phyloP scores from a whole-genome alignment of 192 early-diverging fungal genomes.

The Podila epigama region DNA sequence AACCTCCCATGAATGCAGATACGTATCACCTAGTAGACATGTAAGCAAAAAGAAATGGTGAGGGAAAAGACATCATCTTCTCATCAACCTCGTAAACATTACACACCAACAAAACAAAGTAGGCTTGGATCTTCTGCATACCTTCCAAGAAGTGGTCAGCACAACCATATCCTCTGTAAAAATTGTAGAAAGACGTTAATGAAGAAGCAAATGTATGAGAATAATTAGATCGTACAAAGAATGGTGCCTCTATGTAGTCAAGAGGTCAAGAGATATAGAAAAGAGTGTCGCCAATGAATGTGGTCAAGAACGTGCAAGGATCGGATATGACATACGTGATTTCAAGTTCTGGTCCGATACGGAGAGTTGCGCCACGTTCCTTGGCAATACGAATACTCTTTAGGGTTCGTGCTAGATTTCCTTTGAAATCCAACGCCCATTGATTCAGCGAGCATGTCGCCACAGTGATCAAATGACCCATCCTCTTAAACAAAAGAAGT shows the following conservation, averaged over 20 bases:
- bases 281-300: background rate
- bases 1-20: slow-evolving; percentile 94
- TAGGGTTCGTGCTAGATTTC: slow-evolving; percentile 88
- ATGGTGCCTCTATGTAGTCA: too few relatives aligned
- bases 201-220: background rate
- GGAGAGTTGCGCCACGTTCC: slow-evolving; percentile 75
- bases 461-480: slow-evolving; percentile 72
- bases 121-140: slow-evolving; percentile 11
- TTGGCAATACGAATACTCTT: slow-evolving; percentile 88
- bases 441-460: slow-evolving; percentile 87
- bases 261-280: background rate
- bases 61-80: background rate
- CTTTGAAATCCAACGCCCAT: slow-evolving; percentile 97
- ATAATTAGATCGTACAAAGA: slow-evolving; percentile 1
- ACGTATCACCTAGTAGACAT: slow-evolving; percentile 88
- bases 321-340: slow-evolving; percentile 87
- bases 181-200: background rate
- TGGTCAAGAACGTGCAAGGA: too few relatives aligned
- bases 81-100: background rate
- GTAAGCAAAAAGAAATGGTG: too few relatives aligned
- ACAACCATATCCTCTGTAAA: slow-evolving; percentile 91
- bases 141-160: slow-evolving; percentile 97
- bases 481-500: slow-evolving; percentile 9
- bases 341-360: slow-evolving; percentile 96
- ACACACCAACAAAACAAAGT: background rate